Evolutionary conservation across 129 eudicot genomes (phyloP), one percentile per base, ranked within the genome.

Genomic region (Arctium minus): DNA sequence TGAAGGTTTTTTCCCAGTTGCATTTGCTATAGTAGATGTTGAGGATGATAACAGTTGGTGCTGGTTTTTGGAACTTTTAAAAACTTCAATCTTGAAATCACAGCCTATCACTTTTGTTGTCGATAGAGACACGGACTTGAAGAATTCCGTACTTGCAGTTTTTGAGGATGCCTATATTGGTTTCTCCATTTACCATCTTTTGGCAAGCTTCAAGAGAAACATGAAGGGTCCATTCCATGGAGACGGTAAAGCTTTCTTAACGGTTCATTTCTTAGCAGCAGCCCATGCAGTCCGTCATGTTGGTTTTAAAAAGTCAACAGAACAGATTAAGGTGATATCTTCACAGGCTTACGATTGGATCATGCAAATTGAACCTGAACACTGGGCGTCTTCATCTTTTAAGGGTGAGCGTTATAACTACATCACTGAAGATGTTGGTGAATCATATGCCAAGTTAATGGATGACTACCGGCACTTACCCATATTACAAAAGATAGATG

Each of bases 301-400:
- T 74, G 83, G 85, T 80, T 93, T 89, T 70, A 86, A 89, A 39
- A 89, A 87, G 80, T 74, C 82, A 75, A 86, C 79, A 0, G 92
- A 91, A 77, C 90, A 93, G 77, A 91, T 93, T 40, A 89, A 82
- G 77, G 87, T 86, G 77, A 87, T 89, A 35, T 91, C 91, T 36
- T 29, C 92, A 31, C 90, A 76, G 56, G 96, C 92, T 42, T 90
- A 91, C 42, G 94, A 91, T 80, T 93, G 98, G 98, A 83, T 89
- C 37, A 86, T 77, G 87, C 87, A 91, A 82, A 72, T 86, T 77
- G 98, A 93, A 78, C 92, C 96, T 13, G 94, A 91, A 85, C 44
- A 76, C 76, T 93, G 94, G 94, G 86, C 98, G 1, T 82, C 85
- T 87, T 78, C 83, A 60, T 87, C 74, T 2, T 89, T 93, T 22